phyloP scores from a whole-genome alignment of 2,329 filamentous ascomycete species.

The Sclerotinia minor region DNA sequence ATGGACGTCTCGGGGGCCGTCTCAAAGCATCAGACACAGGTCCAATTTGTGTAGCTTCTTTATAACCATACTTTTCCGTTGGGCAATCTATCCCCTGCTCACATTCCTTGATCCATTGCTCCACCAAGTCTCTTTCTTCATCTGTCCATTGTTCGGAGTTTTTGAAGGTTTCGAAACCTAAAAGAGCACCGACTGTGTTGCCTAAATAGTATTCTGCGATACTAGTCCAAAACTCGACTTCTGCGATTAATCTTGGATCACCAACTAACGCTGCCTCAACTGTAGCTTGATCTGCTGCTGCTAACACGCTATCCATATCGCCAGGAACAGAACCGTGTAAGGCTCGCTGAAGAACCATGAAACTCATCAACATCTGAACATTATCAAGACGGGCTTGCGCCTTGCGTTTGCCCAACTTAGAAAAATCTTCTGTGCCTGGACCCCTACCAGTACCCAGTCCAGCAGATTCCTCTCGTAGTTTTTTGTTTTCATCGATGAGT shows the following conservation, averaged over 20 bases:
- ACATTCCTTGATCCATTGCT: not conserved
- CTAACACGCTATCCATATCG: not conserved
- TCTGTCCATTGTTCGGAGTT: not conserved
- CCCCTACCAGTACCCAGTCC: rapidly evolving
- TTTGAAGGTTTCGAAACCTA: not conserved
- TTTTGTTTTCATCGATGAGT: not conserved
- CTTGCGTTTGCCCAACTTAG: not conserved
- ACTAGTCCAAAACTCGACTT: not conserved
- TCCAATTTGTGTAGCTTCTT: not conserved
- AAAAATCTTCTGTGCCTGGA: too few relatives aligned
- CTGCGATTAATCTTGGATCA: not conserved
- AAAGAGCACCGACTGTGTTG: not conserved
- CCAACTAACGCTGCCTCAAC: not conserved
- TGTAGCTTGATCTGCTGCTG: not conserved
- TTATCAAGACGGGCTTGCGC: not conserved
- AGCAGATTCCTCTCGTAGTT: not conserved
- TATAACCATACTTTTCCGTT: not conserved
- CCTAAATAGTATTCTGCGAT: conserved; percentile 6
- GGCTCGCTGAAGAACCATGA: conserved; percentile 17
- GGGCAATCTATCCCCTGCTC: not conserved
- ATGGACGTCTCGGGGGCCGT: not conserved
- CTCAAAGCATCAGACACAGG: not conserved
- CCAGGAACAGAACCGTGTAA: not conserved
- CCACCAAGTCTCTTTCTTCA: not conserved
- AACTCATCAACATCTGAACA: not conserved